These are phyloP conservation scores for Metschnikowia picachoensis DNA, from an alignment of 805 yeast genomes.

Conservation along the genomic window DNA sequence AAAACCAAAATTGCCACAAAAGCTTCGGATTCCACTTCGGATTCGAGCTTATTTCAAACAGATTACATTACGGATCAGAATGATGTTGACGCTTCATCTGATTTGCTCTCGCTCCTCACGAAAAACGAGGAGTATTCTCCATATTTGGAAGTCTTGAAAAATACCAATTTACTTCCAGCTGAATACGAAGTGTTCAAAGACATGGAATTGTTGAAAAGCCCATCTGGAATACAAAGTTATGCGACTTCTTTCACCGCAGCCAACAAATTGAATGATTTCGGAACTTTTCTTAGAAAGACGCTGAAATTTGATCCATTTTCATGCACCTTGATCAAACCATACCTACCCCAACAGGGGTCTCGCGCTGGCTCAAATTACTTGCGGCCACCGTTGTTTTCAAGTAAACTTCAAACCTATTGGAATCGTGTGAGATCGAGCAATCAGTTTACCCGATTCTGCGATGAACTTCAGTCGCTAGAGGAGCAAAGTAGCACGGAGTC, in stretches of 20 bases:
- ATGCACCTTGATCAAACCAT: slow-evolving; percentile 32
- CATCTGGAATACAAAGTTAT: slow-evolving; percentile 43
- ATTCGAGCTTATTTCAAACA: background rate
- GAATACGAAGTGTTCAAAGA: slow-evolving; percentile 37
- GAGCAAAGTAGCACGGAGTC: slow-evolving; percentile 23
- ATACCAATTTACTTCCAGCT: slow-evolving; percentile 27
- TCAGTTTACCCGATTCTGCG: slow-evolving; percentile 31
- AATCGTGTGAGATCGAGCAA: slow-evolving; percentile 33
- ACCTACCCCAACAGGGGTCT: slow-evolving; percentile 23
- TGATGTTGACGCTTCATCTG: slow-evolving; percentile 17
- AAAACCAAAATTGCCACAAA: background rate
- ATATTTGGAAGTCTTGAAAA: slow-evolving; percentile 26
- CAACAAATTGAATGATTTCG: slow-evolving; percentile 23
- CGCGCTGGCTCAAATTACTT: slow-evolving; percentile 8
- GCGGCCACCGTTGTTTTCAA: slow-evolving; percentile 34
- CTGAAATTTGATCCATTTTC: slow-evolving; percentile 23
- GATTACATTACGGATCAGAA: slow-evolving; percentile 1
- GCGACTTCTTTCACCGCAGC: slow-evolving; percentile 36
- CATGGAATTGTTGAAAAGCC: slow-evolving; percentile 29
- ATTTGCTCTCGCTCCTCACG: slow-evolving; percentile 19
- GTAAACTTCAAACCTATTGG: slow-evolving; percentile 39
- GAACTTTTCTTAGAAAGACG: slow-evolving; percentile 21
- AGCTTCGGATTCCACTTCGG: background rate
- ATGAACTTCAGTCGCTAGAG: slow-evolving; percentile 26
- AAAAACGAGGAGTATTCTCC: slow-evolving; percentile 18